These are phyloP conservation scores for Papiliotrema fonsecae DNA, from an alignment of 1,284 basidiomycete species.

Conservation along the genomic window DNA sequence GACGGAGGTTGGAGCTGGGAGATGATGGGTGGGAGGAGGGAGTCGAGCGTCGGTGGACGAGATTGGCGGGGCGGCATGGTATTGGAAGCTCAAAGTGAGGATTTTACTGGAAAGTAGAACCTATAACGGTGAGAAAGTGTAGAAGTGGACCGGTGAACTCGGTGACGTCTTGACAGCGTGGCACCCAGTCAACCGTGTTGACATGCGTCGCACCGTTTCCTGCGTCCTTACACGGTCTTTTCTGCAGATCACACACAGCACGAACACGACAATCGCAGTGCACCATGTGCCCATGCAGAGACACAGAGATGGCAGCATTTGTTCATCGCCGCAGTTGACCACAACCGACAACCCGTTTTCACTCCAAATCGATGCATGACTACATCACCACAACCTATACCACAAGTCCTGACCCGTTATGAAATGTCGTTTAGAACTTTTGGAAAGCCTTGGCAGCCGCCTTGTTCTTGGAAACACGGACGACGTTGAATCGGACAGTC, in stretches of 20 bases:
- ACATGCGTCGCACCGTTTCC: too few species aligned
- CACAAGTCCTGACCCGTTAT: not conserved
- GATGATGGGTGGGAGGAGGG: slow-evolving; percentile 46
- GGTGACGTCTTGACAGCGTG: too few species aligned
- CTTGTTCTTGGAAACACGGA: slow-evolving; percentile 85
- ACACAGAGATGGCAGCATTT: too few species aligned
- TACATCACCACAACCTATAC: not conserved
- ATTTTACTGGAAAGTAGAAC: not conserved
- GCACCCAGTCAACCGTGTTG: too few species aligned
- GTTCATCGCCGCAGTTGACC: too few species aligned
- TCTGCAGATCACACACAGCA: too few species aligned
- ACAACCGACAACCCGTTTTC: not conserved
- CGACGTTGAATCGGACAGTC: slow-evolving; percentile 97
- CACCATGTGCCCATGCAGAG: too few species aligned
- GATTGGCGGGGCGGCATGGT: slow-evolving; percentile 40
- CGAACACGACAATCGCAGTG: too few species aligned
- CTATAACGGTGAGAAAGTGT: too few species aligned
- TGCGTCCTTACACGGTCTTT: too few species aligned
- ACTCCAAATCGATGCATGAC: slow-evolving; percentile 1
- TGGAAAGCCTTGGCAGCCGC: slow-evolving; percentile 81
- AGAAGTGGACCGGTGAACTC: too few species aligned
- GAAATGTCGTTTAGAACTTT: slow-evolving; percentile 68
- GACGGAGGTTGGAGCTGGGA: slow-evolving; percentile 29
- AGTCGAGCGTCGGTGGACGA: slow-evolving; percentile 31
- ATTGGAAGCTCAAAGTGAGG: not conserved